Evolutionary conservation across 73 alveolate species (phyloP).

Genomic region (Stentor coeruleus): DNA sequence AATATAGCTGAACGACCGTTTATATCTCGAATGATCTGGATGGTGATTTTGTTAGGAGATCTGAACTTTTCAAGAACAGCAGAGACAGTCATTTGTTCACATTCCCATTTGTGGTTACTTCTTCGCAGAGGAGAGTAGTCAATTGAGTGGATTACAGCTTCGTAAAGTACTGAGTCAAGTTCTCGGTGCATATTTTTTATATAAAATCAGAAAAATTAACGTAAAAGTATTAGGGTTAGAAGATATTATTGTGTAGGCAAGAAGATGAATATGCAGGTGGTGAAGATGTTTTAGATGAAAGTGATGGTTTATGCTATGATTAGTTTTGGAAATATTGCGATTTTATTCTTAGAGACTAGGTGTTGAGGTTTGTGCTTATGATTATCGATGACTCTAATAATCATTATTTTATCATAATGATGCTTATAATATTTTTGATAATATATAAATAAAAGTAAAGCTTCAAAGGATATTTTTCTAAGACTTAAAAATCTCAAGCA

Average conservation of each 20-base stretch:
- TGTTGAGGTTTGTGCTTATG: too few species aligned
- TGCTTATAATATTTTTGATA: too few species aligned
- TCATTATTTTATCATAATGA: too few species aligned
- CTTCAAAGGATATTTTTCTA: too few species aligned
- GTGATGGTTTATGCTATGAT: background rate
- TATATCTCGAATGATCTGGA: constrained; percentile 15
- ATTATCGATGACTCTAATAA: too few species aligned
- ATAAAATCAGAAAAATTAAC: background rate
- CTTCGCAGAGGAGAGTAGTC: constrained; percentile 17
- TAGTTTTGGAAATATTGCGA: too few species aligned
- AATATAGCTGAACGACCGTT: constrained; percentile 13
- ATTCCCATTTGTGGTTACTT: constrained; percentile 18
- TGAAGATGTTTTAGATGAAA: background rate
- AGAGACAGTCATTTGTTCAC: background rate
- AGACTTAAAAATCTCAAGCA: too few species aligned
- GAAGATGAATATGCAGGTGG: background rate
- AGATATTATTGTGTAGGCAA: background rate
- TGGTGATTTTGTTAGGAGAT: background rate
- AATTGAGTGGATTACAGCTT: constrained; percentile 24
- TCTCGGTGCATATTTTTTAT: constrained; percentile 14
- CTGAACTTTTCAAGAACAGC: constrained; percentile 19
- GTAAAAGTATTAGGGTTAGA: background rate
- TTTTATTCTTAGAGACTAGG: too few species aligned
- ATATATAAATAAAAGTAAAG: too few species aligned
- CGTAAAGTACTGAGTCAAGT: constrained; percentile 14